Percentiles rank a stretch among this genome's conserved stretches.
phyloP scores from a whole-genome alignment of 306 rosid species.

The Prunus davidiana region DNA sequence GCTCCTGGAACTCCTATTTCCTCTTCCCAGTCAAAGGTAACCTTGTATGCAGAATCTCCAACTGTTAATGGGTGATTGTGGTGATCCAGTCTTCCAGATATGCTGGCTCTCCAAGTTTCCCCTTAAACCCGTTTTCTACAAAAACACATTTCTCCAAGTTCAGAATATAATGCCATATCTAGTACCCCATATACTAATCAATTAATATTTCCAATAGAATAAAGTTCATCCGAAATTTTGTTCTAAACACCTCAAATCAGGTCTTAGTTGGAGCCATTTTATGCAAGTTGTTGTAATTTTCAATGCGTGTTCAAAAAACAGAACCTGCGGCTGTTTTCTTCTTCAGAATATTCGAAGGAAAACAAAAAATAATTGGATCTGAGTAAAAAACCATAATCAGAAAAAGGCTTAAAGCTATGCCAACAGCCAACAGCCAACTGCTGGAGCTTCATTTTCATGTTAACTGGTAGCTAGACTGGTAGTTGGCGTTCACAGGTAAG shows the following conservation, averaged over 20 bases:
- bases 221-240: no score
- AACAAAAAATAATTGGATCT: neutral
- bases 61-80: conserved; percentile 37
- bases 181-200: no score
- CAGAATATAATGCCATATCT: neutral
- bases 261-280: no score
- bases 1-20: conserved; percentile 65
- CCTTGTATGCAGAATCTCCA: conserved; percentile 37
- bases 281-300: no score
- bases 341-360: neutral
- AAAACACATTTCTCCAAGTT: neutral
- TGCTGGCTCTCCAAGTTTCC: conserved; percentile 58
- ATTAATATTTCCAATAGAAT: no score
- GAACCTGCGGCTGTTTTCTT: neutral
- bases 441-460: neutral
- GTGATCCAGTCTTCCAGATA: conserved; percentile 48
- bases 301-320: neutral
- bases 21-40: conserved; percentile 52
- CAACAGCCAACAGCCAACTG: neutral
- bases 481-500: neutral
- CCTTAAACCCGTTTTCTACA: conserved; percentile 41
- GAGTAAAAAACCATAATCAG: neutral
- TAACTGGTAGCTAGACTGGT: conserved; percentile 1
- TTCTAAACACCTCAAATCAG: no score
- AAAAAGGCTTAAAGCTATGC: neutral